phyloP scores from a whole-genome alignment of 2,329 filamentous ascomycete genomes.

The Ascochyta rabiei region DNA sequence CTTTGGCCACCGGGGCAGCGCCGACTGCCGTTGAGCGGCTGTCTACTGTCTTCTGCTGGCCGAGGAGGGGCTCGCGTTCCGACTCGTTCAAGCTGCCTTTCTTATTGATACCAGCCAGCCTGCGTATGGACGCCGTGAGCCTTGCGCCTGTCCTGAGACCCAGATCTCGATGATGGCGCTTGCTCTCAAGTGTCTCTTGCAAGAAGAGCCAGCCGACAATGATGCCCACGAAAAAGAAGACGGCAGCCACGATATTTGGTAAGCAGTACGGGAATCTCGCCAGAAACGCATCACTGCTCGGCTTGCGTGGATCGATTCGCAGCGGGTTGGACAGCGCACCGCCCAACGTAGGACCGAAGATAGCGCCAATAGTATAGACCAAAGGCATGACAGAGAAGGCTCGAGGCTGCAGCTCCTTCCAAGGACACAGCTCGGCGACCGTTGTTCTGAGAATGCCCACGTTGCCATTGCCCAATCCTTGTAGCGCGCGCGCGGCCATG shows the following conservation, averaged over 20 bases:
- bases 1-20: slow-evolving; percentile 12
- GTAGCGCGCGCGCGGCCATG: slow-evolving; percentile 75
- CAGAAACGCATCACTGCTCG: slow-evolving; percentile 69
- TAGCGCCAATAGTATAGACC: slow-evolving; percentile 84
- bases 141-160: slow-evolving; percentile 75
- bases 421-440: slow-evolving; percentile 89
- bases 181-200: slow-evolving; percentile 80
- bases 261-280: slow-evolving; percentile 80
- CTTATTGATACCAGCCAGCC: slow-evolving; percentile 21
- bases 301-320: slow-evolving; percentile 72
- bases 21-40: slow-evolving; percentile 20
- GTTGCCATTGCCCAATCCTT: slow-evolving; percentile 87
- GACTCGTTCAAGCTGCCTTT: slow-evolving; percentile 10
- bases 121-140: slow-evolving; percentile 52
- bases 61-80: slow-evolving; percentile 42
- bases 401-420: slow-evolving; percentile 81
- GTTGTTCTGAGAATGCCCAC: slow-evolving; percentile 84
- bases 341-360: slow-evolving; percentile 85
- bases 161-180: slow-evolving; percentile 72
- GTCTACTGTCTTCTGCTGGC: slow-evolving; percentile 25
- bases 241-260: slow-evolving; percentile 78
- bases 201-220: slow-evolving; percentile 78
- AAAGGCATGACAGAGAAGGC: slow-evolving; percentile 95
- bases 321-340: slow-evolving; percentile 84
- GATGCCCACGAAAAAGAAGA: slow-evolving; percentile 80